Conservation (phyloP, 345 rosid genomes). For the Eucalyptus camaldulensis region DNA sequence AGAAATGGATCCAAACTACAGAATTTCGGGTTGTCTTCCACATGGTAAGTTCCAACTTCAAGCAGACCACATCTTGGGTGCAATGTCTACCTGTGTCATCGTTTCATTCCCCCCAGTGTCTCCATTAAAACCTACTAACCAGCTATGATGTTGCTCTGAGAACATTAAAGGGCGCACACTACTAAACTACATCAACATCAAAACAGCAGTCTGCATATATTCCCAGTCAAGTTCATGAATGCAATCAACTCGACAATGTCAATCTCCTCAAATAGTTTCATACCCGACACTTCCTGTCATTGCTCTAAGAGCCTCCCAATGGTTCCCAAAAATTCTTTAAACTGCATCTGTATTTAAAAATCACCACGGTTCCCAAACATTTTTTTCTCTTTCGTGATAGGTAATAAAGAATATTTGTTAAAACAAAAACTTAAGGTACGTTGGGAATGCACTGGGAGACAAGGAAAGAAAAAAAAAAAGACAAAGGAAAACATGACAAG, state of each 20-base stretch:
- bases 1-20: not conserved
- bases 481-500: not conserved
- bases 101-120: not conserved
- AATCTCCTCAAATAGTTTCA: not conserved
- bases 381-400: not conserved
- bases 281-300: too few species aligned
- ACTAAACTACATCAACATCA: not conserved
- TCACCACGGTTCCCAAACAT: not conserved
- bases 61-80: not conserved
- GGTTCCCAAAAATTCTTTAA: too few species aligned
- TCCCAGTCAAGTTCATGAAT: not conserved
- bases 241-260: not conserved
- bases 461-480: not conserved
- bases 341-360: too few species aligned
- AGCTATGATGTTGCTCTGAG: not conserved
- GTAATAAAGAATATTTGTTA: not conserved
- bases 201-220: not conserved
- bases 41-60: not conserved
- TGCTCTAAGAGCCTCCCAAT: too few species aligned
- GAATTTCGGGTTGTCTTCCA: not conserved
- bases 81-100: not conserved
- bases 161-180: not conserved
- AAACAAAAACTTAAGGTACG: not conserved
- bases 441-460: not conserved
- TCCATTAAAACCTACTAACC: not conserved